Base-by-base conservation (phyloP, 352 stramenopile species). In the Pythium volutum region DNA sequence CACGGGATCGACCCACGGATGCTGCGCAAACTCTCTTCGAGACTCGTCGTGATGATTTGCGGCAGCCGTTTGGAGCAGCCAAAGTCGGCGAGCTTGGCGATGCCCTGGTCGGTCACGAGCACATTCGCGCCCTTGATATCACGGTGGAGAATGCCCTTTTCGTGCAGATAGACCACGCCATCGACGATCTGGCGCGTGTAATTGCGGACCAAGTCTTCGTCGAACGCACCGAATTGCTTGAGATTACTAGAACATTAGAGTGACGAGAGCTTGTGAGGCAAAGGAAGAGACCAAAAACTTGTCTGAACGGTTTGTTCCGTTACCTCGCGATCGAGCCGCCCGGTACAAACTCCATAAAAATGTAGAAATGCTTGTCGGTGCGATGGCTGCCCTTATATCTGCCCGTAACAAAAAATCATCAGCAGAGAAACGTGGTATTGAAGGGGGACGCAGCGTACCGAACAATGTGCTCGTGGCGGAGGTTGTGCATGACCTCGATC, bases 291-390 rank as follows among this genome's bases (percentile, higher is more conserved):
- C n/a, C n/a, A n/a, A n/a, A n/a, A n/a, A n/a, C n/a, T n/a, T n/a
- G n/a, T n/a, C n/a, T n/a, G n/a, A n/a, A n/a, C n/a, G 9, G 7
- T 38, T 23, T 14, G 9, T 23, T 39, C 9, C 41, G 69, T 16
- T 51, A 86, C 65, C 78, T 89, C 33, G 92, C 85, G 43, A 99
- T 90, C 5, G 86, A 97, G 3, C 95, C 94, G 33, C 91, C 93
- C 7, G 95, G 87, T 7, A 98, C 88, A 73, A 97, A 99, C 74
- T 99, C 93, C 84, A 98, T 97, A 71, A 98, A 98, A 61, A 99
- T 98, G 67, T 91, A 95, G 39, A 99, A 87, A 55, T 86, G 68
- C 26, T 77, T 83, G 10, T 84, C 79, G 27, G 73, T 79, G 36
- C 79, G 77, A 52, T 97, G 79, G 49, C 79, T 89, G 77, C 88